Conservation (phyloP, 2,329 filamentous ascomycete species). For the Dactylella cylindrospora region DNA sequence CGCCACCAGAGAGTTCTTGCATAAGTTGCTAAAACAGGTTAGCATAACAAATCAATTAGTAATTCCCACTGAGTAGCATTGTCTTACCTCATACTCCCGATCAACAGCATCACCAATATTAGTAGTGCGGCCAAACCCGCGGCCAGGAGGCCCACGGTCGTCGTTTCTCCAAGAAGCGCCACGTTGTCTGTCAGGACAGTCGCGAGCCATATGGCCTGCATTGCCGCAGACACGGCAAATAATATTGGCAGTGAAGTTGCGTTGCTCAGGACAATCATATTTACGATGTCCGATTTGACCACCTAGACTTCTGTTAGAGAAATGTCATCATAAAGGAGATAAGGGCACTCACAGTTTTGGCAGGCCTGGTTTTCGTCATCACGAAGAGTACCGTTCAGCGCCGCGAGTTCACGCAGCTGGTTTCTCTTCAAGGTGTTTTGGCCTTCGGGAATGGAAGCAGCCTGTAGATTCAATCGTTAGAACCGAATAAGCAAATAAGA, state of each 20-base stretch:
- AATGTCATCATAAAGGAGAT: conserved; percentile 25
- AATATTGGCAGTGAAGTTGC: conserved; percentile 98
- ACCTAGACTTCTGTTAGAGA: conserved; percentile 54
- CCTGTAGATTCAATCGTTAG: conserved; percentile 60
- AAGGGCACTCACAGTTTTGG: conserved; percentile 73
- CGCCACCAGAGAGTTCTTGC: conserved; percentile 86
- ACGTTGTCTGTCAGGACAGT: conserved; percentile 91
- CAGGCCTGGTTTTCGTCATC: conserved; percentile 99
- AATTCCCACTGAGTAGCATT: neutral
- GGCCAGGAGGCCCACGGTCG: conserved; percentile 52
- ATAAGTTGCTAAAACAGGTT: conserved; percentile 75
- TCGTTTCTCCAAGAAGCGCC: conserved; percentile 89
- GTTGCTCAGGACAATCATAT: conserved; percentile 95
- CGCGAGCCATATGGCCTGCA: conserved; percentile 95
- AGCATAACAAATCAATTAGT: conserved; percentile 50
- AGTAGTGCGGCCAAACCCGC: conserved; percentile 53
- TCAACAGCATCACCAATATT: conserved; percentile 78
- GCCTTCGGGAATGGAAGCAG: conserved; percentile 95
- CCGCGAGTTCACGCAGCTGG: conserved; percentile 94
- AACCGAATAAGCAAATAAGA: conserved; percentile 1
- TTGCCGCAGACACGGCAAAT: conserved; percentile 98
- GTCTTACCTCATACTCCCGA: conserved; percentile 85
- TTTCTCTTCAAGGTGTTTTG: conserved; percentile 99
- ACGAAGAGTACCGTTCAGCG: conserved; percentile 96
- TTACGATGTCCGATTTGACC: conserved; percentile 98